Conservation (phyloP, 2,329 filamentous ascomycete species). For the Alternaria panax region DNA sequence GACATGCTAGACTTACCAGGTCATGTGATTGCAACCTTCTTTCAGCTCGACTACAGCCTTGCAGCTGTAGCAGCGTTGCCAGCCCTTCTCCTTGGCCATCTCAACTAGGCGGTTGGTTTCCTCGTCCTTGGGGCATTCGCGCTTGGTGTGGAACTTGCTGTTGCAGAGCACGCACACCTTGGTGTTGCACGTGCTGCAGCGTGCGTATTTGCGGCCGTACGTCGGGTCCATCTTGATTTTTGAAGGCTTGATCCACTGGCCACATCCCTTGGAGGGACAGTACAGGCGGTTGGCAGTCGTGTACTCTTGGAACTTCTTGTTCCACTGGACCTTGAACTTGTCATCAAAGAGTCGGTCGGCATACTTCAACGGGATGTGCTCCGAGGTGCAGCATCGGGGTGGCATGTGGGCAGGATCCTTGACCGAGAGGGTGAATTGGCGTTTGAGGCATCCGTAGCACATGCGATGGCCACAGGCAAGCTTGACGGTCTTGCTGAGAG, state of each 20-base stretch:
- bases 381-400: slow-evolving; percentile 77
- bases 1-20: slow-evolving; percentile 66
- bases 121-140: slow-evolving; percentile 75
- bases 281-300: slow-evolving; percentile 78
- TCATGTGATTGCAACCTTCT: slow-evolving; percentile 89
- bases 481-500: slow-evolving; percentile 69
- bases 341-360: slow-evolving; percentile 77
- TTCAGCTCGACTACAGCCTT: slow-evolving; percentile 76
- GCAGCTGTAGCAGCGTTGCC: slow-evolving; percentile 79
- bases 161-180: slow-evolving; percentile 79
- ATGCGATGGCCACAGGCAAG: slow-evolving; percentile 82
- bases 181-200: slow-evolving; percentile 74
- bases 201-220: slow-evolving; percentile 67
- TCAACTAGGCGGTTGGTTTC: slow-evolving; percentile 69
- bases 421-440: slow-evolving; percentile 76
- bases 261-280: slow-evolving; percentile 76
- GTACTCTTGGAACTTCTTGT: slow-evolving; percentile 79
- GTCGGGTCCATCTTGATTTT: slow-evolving; percentile 65
- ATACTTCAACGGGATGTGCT: slow-evolving; percentile 76
- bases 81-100: slow-evolving; percentile 71
- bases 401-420: slow-evolving; percentile 84
- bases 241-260: slow-evolving; percentile 79
- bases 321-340: slow-evolving; percentile 80
- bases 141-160: slow-evolving; percentile 71
- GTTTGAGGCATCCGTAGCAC: slow-evolving; percentile 78